Percentiles rank a stretch among this genome's conserved stretches.
phyloP scores from a whole-genome alignment of 1,284 basidiomycete genomes.

The Ganoderma meredithae region DNA sequence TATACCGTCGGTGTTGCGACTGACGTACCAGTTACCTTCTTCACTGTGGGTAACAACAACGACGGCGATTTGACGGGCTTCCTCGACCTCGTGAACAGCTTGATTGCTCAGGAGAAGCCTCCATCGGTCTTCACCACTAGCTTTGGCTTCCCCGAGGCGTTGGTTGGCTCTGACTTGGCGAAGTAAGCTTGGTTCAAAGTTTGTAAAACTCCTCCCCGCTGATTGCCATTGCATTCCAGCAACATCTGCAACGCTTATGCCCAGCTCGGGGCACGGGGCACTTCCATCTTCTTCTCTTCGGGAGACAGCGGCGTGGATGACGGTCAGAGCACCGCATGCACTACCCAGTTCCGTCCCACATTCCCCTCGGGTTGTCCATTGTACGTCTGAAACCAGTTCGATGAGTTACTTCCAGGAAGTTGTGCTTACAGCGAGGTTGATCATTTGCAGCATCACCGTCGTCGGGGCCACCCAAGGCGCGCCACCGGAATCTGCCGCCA shows the following conservation, averaged over 20 bases:
- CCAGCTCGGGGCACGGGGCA: slow-evolving; percentile 67
- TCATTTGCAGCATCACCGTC: slow-evolving; percentile 51
- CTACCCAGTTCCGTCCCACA: slow-evolving; percentile 58
- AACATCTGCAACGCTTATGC: slow-evolving; percentile 65
- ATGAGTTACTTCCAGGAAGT: background rate
- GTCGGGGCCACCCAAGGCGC: slow-evolving; percentile 64
- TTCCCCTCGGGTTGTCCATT: slow-evolving; percentile 62
- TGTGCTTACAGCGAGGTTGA: background rate
- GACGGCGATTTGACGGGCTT: slow-evolving; percentile 37
- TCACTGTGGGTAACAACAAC: slow-evolving; percentile 30
- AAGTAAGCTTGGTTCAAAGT: slow-evolving; percentile 46
- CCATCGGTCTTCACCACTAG: slow-evolving; percentile 44
- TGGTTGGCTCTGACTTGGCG: slow-evolving; percentile 56
- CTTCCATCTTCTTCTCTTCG: slow-evolving; percentile 66
- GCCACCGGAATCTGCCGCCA: slow-evolving; percentile 40
- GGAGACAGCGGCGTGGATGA: slow-evolving; percentile 74
- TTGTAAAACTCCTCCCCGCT: background rate
- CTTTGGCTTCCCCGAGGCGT: slow-evolving; percentile 64
- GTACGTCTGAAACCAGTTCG: slow-evolving; percentile 20
- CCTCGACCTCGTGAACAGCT: slow-evolving; percentile 43
- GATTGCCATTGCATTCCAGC: slow-evolving; percentile 28
- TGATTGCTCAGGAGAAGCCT: slow-evolving; percentile 39
- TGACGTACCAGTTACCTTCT: slow-evolving; percentile 43
- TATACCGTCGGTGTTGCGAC: slow-evolving; percentile 68
- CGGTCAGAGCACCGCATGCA: slow-evolving; percentile 58